phyloP scores from a whole-genome alignment of 208 protist species.

The Phytomonas serpens region DNA sequence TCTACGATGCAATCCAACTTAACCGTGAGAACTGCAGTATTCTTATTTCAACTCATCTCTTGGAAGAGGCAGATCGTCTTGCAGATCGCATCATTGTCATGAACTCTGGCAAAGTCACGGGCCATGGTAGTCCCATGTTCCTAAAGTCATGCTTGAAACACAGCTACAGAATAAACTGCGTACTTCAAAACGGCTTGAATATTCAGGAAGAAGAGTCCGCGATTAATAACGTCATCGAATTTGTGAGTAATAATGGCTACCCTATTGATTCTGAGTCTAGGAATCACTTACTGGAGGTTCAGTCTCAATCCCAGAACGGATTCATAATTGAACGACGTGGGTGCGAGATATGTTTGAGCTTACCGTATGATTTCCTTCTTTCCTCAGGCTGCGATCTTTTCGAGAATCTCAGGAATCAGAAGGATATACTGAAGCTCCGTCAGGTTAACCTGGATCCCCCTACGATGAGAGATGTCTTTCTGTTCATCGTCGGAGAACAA shows the following conservation, averaged over 20 bases:
- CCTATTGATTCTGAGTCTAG: conserved; percentile 10
- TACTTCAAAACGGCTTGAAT: conserved; percentile 37
- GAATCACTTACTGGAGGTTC: conserved; percentile 13
- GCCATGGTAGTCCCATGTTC: conserved; percentile 58
- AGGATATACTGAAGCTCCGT: conserved; percentile 33
- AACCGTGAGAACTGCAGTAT: conserved; percentile 41
- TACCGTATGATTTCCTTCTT: conserved; percentile 45
- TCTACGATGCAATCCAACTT: conserved; percentile 66
- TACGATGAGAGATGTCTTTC: conserved; percentile 83
- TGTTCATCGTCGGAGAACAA: conserved; percentile 20
- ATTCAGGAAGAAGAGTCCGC: conserved; percentile 30
- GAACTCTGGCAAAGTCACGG: conserved; percentile 51
- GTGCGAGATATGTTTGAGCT: conserved; percentile 61
- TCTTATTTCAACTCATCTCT: conserved; percentile 84
- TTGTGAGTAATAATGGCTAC: conserved; percentile 43
- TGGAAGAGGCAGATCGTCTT: conserved; percentile 96
- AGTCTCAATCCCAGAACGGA: conserved; percentile 22
- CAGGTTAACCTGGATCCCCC: conserved; percentile 58
- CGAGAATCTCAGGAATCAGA: conserved; percentile 24
- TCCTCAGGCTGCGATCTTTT: conserved; percentile 39
- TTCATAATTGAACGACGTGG: conserved; percentile 60
- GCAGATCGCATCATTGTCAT: conserved; percentile 92
- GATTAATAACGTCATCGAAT: conserved; percentile 33
- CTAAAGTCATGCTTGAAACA: conserved; percentile 72
- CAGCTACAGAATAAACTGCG: conserved; percentile 67